Conservation (phyloP, 176 grass and related monocot species). For the Neostapfia colusana region DNA sequence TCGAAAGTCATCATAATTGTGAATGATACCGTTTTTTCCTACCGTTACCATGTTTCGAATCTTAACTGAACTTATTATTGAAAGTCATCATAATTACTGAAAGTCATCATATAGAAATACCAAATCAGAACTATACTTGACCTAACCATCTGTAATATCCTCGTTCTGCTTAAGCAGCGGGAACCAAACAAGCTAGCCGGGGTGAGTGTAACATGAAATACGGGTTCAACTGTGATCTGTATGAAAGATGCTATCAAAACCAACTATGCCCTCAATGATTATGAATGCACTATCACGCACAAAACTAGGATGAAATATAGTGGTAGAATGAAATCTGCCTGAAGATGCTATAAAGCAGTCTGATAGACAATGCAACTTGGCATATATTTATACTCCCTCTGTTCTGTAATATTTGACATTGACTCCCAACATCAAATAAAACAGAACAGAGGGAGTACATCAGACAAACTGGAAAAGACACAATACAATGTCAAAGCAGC, state of each 20-base stretch:
- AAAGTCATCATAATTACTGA: no score
- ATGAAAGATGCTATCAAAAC: slow-evolving; percentile 23
- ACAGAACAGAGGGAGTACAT: no score
- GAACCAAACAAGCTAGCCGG: slow-evolving; percentile 30
- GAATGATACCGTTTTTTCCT: neutral
- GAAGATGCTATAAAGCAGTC: neutral
- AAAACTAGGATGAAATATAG: neutral
- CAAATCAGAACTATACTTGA: neutral
- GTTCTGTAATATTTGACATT: no score
- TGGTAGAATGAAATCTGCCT: neutral
- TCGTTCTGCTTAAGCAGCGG: slow-evolving; percentile 10
- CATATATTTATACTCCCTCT: neutral
- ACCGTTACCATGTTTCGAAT: neutral
- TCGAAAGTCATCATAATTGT: neutral
- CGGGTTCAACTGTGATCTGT: slow-evolving; percentile 32
- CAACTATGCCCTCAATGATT: slow-evolving; percentile 15
- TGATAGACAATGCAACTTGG: neutral
- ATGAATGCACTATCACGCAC: slow-evolving; percentile 1
- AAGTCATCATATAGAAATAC: no score
- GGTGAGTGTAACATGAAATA: slow-evolving; percentile 7
- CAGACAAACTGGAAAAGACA: neutral
- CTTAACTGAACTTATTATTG: neutral
- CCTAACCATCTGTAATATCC: slow-evolving; percentile 13
- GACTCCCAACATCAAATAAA: no score
- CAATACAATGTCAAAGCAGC: neutral